These are phyloP conservation scores for Cotoneaster glaucophyllus DNA, from an alignment of 306 rosid species.

Conservation along the genomic window DNA sequence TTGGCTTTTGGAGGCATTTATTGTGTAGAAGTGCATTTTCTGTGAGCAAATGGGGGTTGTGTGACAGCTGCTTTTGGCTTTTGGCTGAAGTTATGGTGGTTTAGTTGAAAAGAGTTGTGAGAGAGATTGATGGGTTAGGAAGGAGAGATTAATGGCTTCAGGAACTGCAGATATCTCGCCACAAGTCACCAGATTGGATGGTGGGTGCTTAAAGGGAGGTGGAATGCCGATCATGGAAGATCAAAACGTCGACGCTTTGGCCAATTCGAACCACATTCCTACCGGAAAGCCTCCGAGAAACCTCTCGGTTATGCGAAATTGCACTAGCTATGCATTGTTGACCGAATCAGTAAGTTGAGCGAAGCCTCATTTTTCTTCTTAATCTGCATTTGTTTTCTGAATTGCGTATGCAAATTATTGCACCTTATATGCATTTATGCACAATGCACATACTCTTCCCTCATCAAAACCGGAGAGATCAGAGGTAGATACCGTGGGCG, in stretches of 20 bases:
- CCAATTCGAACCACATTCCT: conserved; percentile 19
- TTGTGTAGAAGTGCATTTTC: conserved; percentile 15
- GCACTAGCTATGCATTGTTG: conserved; percentile 45
- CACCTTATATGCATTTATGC: neutral
- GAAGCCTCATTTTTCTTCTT: neutral
- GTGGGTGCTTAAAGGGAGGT: conserved; percentile 18
- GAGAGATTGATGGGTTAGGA: conserved; percentile 23
- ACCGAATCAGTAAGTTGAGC: conserved; percentile 40
- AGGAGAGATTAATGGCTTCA: conserved; percentile 29
- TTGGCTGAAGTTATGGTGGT: conserved; percentile 13
- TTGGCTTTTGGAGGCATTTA: conserved; percentile 1
- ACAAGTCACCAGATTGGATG: conserved; percentile 12
- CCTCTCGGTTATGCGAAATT: conserved; percentile 40
- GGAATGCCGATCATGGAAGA: conserved; percentile 39
- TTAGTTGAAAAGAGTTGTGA: conserved; percentile 10
- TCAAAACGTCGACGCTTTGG: conserved; percentile 36
- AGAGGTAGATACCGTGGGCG: neutral
- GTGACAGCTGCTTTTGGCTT: conserved; percentile 15
- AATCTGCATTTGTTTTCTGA: neutral
- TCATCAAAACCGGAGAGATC: neutral
- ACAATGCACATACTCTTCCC: neutral
- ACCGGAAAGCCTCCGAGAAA: conserved; percentile 55
- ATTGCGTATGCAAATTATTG: neutral
- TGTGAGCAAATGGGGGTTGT: conserved; percentile 10
- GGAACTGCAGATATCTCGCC: conserved; percentile 27